Base-by-base conservation (phyloP, 768 basidiomycete species). In the Boletus speciosus region DNA sequence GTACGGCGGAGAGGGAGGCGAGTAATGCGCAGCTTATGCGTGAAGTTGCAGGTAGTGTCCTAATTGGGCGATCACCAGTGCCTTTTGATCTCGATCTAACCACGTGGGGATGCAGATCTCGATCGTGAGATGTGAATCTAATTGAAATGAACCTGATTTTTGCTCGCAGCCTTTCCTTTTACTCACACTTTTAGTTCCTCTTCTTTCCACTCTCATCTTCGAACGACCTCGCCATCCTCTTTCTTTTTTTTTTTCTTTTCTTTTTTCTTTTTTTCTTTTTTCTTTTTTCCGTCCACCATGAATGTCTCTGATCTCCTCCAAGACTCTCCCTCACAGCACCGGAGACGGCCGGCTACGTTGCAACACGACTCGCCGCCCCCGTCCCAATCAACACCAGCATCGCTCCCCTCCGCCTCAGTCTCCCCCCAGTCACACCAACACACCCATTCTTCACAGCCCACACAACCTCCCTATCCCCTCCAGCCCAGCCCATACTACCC, bases 291-390 rank as follows among this genome's bases (percentile, higher is more conserved):
- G 32, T 25, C n/a, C 3, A 6, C 31, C 2, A 88, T 88, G 86
- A 85, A 88, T 71, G 83, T 88, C 60, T 81, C 82, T 23, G 81
- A 76, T 65, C 78, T 88, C 52, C 73, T 88, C 25, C 84, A 86
- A 60, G 84, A 85, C 68, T 81, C 85, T 0, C 86, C 86, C 46
- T 85, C 84, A 0, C 84, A 84, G 61, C 80, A 80, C 62, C 59
- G 73, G 21, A 62, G 73, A 63, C 62, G 62, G 4, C 57, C 72
- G 11, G 60, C 65, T 58, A 59, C 56, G 19, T 52, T 61, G 12
- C 68, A 67, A 47, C 66, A 63, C 45, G 60, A 64, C 6, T 52
- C 65, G 0, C 46, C 64, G 1, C 61, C 66, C 12, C 66, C 63
- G 31, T 56, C 72, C 29, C 66, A 64, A 63, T 63, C 70, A 52